These are phyloP conservation scores for Globisporangium canariense DNA, from an alignment of 352 stramenopile species.

Conservation along the genomic window DNA sequence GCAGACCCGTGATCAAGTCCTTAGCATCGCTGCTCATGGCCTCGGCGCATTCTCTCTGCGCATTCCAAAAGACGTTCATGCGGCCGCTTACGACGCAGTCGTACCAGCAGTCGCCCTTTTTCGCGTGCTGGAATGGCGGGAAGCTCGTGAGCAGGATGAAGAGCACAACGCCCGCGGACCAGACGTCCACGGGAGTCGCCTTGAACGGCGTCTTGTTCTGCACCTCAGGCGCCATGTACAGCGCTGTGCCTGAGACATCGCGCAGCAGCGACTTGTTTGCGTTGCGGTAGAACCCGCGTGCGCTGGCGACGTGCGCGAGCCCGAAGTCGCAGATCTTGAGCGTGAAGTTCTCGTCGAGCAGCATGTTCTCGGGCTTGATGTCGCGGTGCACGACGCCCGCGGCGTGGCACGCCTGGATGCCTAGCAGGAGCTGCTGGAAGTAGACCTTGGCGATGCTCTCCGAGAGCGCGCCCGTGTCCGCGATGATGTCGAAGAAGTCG, in stretches of 20 bases:
- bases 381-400: slow-evolving; percentile 73
- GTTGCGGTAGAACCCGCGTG: slow-evolving; percentile 17
- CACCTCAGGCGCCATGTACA: slow-evolving; percentile 90
- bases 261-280: slow-evolving; percentile 31
- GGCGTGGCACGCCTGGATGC: slow-evolving; percentile 68
- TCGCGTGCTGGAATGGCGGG: slow-evolving; percentile 81
- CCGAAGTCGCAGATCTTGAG: slow-evolving; percentile 95
- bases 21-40: slow-evolving; percentile 49
- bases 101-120: slow-evolving; percentile 76
- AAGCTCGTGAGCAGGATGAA: slow-evolving; percentile 90
- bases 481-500: slow-evolving; percentile 85
- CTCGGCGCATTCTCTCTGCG: slow-evolving; percentile 37
- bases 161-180: slow-evolving; percentile 86
- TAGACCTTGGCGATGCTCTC: slow-evolving; percentile 65
- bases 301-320: slow-evolving; percentile 66
- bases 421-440: slow-evolving; percentile 69
- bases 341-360: slow-evolving; percentile 73
- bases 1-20: slow-evolving; percentile 70
- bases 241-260: slow-evolving; percentile 72
- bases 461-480: slow-evolving; percentile 54
- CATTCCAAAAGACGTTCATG: slow-evolving; percentile 55
- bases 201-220: slow-evolving; percentile 52
- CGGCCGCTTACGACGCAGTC: slow-evolving; percentile 45
- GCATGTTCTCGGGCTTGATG: slow-evolving; percentile 78
- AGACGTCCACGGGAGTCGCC: slow-evolving; percentile 82